phyloP scores from a whole-genome alignment of 2,329 filamentous ascomycete genomes.

The Neonectria punicea region DNA sequence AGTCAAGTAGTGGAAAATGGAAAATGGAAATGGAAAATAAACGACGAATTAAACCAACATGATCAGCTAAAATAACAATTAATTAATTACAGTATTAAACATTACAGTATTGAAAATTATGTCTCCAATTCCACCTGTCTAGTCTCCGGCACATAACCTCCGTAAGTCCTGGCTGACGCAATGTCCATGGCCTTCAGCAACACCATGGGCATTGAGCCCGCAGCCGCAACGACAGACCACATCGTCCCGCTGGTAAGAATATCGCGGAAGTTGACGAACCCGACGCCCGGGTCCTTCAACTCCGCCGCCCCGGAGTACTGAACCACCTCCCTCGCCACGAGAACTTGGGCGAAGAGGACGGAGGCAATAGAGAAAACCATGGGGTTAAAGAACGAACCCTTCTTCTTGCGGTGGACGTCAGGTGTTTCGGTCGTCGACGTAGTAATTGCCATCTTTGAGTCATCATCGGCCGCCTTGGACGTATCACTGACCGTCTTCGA shows the following conservation, averaged over 20 bases:
- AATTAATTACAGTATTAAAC: background rate
- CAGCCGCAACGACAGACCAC: slow-evolving; percentile 27
- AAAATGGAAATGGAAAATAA: background rate
- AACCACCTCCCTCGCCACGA: slow-evolving; percentile 25
- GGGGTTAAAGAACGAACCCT: slow-evolving; percentile 7
- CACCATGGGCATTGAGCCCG: slow-evolving; percentile 27
- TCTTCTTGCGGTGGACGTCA: background rate
- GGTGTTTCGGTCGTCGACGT: background rate
- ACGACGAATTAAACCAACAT: background rate
- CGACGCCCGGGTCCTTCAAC: slow-evolving; percentile 18
- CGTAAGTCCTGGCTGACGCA: slow-evolving; percentile 1
- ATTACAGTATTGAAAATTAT: background rate
- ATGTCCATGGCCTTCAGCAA: slow-evolving; percentile 23
- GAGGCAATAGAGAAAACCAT: slow-evolving; percentile 17
- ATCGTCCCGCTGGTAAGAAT: slow-evolving; percentile 29
- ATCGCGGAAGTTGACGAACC: slow-evolving; percentile 34
- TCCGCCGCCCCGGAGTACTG: slow-evolving; percentile 14
- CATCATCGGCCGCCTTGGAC: background rate
- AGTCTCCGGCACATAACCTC: background rate
- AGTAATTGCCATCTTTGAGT: background rate
- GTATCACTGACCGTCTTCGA: background rate
- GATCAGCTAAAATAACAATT: background rate
- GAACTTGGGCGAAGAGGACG: slow-evolving; percentile 22
- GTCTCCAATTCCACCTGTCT: background rate
- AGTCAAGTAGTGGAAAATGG: background rate